Evolutionary conservation across 768 basidiomycete genomes (phyloP), one percentile per base, ranked within the genome.

Genomic region (Xerocomellus intermedius): DNA sequence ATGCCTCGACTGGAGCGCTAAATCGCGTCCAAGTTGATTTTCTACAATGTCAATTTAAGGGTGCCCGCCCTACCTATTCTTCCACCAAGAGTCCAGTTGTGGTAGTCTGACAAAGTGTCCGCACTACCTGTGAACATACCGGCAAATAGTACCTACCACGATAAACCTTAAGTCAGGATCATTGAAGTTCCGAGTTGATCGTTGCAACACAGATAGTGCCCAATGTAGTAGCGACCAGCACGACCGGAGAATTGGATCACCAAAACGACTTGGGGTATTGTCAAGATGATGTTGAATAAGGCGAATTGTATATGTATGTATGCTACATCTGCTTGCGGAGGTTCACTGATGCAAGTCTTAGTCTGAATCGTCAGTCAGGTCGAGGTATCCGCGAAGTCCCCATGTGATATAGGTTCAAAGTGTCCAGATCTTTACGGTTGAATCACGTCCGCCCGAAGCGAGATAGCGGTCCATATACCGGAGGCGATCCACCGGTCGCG

Each of bases 381-480:
- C 48, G n/a, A 26, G 63, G 58, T 64, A 66, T 62, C 57, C 30
- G 8, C 44, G 22, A 56, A 41, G 22, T 19, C 33, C 28, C 42
- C 42, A 39, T 14, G 28, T 32, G 52, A 59, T 52, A 55, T 51
- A 48, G 10, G 22, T 36, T 78, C 79, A 98, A 70, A 98, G 75
- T 44, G 93, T 92, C 95, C 95, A 98, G 59, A 96, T 86, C 76
- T 95, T 97, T 61, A 96, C 81, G 46, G 79, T 76, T 19, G 89
- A 78, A 73, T 98, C 97, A 48, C 89, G 83, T 47, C 87, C 94
- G 33, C 97, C 97, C 9, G 91, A 90, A 28, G 91, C 86, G 43
- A 98, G 78, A 73, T 97, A 99, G 45, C 89, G 85, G 72, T 98
- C 97, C 87, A 97, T 96, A 74, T 96, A 98, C 45, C 97, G 83